A percentile compares a stretch with the other conserved stretches of the same genome.
Conservation (phyloP, 2,329 filamentous ascomycete species). For the Cordyceps cateniannulata region DNA sequence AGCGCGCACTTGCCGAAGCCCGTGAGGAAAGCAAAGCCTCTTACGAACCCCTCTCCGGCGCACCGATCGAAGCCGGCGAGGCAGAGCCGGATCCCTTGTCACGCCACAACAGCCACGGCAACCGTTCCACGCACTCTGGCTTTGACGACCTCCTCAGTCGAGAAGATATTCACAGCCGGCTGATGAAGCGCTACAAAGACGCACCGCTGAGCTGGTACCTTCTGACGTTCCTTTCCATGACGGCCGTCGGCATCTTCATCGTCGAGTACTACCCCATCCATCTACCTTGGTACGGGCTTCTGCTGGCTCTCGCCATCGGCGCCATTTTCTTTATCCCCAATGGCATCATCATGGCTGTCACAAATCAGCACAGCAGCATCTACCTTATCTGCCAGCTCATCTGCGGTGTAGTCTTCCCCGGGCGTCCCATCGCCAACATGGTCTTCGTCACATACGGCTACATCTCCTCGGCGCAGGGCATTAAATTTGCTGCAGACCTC, state of each 20-base stretch:
- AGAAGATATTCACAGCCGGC: slow-evolving; percentile 76
- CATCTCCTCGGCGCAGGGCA: slow-evolving; percentile 80
- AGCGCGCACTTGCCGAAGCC: slow-evolving; percentile 59
- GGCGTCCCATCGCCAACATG: slow-evolving; percentile 85
- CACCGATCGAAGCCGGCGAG: slow-evolving; percentile 17
- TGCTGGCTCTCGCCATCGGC: slow-evolving; percentile 72
- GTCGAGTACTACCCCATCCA: slow-evolving; percentile 81
- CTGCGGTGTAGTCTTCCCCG: slow-evolving; percentile 75
- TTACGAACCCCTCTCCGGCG: slow-evolving; percentile 46
- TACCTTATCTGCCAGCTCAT: slow-evolving; percentile 83
- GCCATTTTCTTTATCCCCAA: slow-evolving; percentile 82
- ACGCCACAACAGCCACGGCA: slow-evolving; percentile 16
- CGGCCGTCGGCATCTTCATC: slow-evolving; percentile 72
- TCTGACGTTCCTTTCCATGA: slow-evolving; percentile 67
- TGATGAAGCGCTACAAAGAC: slow-evolving; percentile 79
- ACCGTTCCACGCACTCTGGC: slow-evolving; percentile 29
- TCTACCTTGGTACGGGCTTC: slow-evolving; percentile 78
- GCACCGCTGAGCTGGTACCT: slow-evolving; percentile 79
- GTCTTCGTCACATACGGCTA: slow-evolving; percentile 90
- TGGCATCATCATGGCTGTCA: slow-evolving; percentile 88
- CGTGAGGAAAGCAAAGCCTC: slow-evolving; percentile 40
- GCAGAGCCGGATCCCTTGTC: slow-evolving; percentile 9
- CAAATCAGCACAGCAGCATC: slow-evolving; percentile 81
- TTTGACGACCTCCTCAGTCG: slow-evolving; percentile 54
- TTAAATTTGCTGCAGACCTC: slow-evolving; percentile 82